Base-by-base conservation (phyloP, 164 flowering plant species). In the Chimonanthus salicifolius region DNA sequence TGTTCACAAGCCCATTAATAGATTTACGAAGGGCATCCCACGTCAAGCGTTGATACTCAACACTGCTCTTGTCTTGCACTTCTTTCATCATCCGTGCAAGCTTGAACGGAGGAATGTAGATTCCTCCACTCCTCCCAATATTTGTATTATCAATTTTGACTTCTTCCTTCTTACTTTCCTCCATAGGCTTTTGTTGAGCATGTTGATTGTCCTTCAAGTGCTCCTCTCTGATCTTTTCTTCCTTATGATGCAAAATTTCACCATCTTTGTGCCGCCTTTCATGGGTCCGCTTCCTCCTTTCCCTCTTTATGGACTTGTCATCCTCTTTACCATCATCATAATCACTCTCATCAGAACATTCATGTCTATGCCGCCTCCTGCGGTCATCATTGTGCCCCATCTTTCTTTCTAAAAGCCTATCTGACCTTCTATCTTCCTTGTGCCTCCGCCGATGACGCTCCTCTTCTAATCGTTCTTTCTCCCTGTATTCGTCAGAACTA, bases 1-100 rank as follows among this genome's bases (percentile, higher is more conserved):
- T 96, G 82, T 94, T 96, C 8, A 96, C 95, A 45, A 94, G 84
- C 45, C 99, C 99, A 81, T 94, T 94, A 5, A 96, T 94, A 77
- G 97, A 91, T 82, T 96, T 96, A 6, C 96, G 83, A 60, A 96
- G 83, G 2, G 99, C 99, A 82, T 94, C 98, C 99, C 99, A 96
- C 0, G 98, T 92, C 81, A 94, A 72, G 13, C 97, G 72, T 79
- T 96, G 99, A 74, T 92, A 92, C 77, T 94, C 95, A 1, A 69
- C 68, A 68, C 99, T 92, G 66, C 90, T 88, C 71, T 94, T 94
- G 63, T 94, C 99, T 67, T 94, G 67, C 0, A 90, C 85, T 16
- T 91, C 94, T 65, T 87, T 88, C 94, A 96, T 88, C 98, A 94
- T 91, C 58, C 94, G 77, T 96, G 80, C 82, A 4, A 62, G 78